Evolutionary conservation across 176 grass and related monocot species (phyloP).

Genomic region (Triticum turgidum): DNA sequence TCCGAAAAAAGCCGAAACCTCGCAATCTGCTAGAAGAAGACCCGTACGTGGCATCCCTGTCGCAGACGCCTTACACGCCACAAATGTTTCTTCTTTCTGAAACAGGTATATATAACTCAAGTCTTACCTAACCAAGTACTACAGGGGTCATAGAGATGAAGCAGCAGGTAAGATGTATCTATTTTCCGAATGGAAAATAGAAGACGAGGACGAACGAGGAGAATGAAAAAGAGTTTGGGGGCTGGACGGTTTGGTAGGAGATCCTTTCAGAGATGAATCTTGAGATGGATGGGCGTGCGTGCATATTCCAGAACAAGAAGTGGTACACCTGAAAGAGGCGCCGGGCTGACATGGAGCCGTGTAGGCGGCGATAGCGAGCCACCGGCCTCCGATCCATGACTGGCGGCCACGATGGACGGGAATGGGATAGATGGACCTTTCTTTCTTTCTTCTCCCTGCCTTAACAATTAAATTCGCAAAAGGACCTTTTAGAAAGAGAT

Average conservation of each 20-base stretch:
- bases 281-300: slow-evolving; percentile 11
- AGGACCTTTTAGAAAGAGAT: slow-evolving; percentile 19
- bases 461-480: slow-evolving; percentile 20
- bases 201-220: not conserved
- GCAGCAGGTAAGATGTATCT: too few relatives aligned
- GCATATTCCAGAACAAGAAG: slow-evolving; percentile 36
- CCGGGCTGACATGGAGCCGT: slow-evolving; percentile 52
- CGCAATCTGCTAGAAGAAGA: not conserved
- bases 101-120: too few relatives aligned
- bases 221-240: not conserved
- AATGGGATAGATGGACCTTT: not conserved
- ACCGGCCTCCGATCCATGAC: not conserved
- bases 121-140: too few relatives aligned
- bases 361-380: slow-evolving; percentile 40
- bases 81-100: not conserved
- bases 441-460: not conserved
- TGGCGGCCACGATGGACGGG: not conserved
- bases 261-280: slow-evolving; percentile 38
- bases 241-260: slow-evolving; percentile 24
- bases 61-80: not conserved
- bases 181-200: not conserved
- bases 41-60: not conserved
- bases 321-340: not conserved
- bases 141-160: too few relatives aligned
- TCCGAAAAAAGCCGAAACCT: not conserved